Base-by-base conservation (phyloP, 106 monocot genomes). In the Iris macrosiphon region DNA sequence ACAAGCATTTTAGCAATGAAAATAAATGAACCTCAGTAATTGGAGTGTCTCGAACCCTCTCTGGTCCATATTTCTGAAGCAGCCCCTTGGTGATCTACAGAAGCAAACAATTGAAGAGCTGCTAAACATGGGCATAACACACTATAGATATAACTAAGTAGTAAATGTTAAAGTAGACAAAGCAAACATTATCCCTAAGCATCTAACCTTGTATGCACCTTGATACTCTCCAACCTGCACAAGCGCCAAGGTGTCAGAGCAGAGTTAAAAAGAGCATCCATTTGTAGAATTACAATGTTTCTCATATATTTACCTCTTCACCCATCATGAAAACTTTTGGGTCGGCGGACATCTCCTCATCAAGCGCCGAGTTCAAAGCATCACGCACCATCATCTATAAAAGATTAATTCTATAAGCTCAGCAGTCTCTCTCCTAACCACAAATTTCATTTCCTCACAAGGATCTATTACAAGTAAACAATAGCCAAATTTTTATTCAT, bases 331-430 rank as follows among this genome's bases (percentile, higher is more conserved):
- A 46, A 44, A 92, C 75, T 67, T 69, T 85, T 55, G 81, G 72
- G 55, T 85, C 78, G 1, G 85, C 85, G 46, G 91, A 85, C 85
- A 92, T 82, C 49, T 92, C 85, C 58, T 92, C 91, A 68, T 92
- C 91, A 29, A 92, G 66, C 59, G 85, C 82, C 52, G 85, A 79
- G 67, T 92, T 92, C 55, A 99, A 38, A 53, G 98, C 98, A 16
- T 99, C 98, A 62, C 98, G 77, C 31, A 99, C 91, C 13, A 62
- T 92, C 70, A 99, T 91, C 98, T 90, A 31, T 8, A 18, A 26
- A 6, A 53, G 13, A 22, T 49, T 26, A 25, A 11, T 7, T 28
- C 7, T 23, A 2, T 24, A 10, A 49, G 1, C 7, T 49, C 26
- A 7, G 2, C 2, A 49, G 3, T 28, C 22, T 49, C 49, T 1